Percentiles rank a stretch among this genome's conserved stretches.
Evolutionary conservation across 2,329 filamentous ascomycete genomes (phyloP).

Genomic region (Paracoccidioides lutzii): DNA sequence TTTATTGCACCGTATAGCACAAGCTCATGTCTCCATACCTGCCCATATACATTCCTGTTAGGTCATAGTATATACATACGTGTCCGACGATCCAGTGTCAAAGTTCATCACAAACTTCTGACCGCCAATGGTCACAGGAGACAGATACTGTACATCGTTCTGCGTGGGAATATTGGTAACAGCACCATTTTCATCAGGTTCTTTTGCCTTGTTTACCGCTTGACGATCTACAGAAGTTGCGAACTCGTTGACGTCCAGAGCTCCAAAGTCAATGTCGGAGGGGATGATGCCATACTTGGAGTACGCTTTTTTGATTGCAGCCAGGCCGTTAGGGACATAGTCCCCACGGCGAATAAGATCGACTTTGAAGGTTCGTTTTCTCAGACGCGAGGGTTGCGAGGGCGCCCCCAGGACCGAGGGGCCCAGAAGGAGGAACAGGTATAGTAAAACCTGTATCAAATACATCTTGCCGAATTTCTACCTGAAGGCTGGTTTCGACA

Average conservation of each 20-base stretch:
- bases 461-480: slow-evolving; percentile 7
- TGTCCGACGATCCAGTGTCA: slow-evolving; percentile 62
- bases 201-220: slow-evolving; percentile 16
- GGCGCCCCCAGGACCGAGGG: slow-evolving; percentile 18
- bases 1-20: neutral
- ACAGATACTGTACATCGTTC: slow-evolving; percentile 57
- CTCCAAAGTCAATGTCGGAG: slow-evolving; percentile 28
- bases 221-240: slow-evolving; percentile 15
- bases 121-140: slow-evolving; percentile 55
- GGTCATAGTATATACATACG: slow-evolving; percentile 35
- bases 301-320: slow-evolving; percentile 53
- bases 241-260: slow-evolving; percentile 24
- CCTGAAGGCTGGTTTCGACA: neutral
- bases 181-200: slow-evolving; percentile 35
- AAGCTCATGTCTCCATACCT: neutral
- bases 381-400: slow-evolving; percentile 15
- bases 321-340: slow-evolving; percentile 46
- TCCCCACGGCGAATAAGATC: slow-evolving; percentile 44
- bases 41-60: neutral
- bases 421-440: slow-evolving; percentile 19
- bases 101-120: slow-evolving; percentile 58
- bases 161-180: slow-evolving; percentile 53
- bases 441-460: slow-evolving; percentile 13
- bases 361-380: slow-evolving; percentile 44
- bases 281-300: slow-evolving; percentile 51